phyloP scores from a whole-genome alignment of 78 protist species.

The Blattamonas nauphoetae region DNA sequence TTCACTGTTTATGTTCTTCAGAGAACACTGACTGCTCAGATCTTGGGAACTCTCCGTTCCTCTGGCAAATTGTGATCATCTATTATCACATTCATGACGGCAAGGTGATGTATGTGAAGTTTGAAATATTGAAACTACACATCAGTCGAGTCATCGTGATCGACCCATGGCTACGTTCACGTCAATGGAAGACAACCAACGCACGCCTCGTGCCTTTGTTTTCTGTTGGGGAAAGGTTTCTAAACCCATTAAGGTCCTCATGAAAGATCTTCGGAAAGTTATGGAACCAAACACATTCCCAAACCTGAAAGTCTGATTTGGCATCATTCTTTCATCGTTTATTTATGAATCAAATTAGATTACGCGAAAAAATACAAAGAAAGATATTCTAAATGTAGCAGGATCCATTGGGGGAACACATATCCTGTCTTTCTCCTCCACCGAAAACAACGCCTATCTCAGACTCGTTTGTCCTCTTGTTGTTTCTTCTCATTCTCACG shows the following conservation, averaged over 20 bases:
- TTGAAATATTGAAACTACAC: too few relatives aligned
- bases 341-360: background rate
- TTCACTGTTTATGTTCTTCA: too few relatives aligned
- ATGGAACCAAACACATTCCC: constrained; percentile 57
- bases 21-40: too few relatives aligned
- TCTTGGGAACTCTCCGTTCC: too few relatives aligned
- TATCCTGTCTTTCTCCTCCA: constrained; percentile 39
- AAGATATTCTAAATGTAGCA: constrained; percentile 61
- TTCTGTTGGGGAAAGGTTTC: background rate
- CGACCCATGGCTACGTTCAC: too few relatives aligned
- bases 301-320: background rate
- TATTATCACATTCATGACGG: too few relatives aligned
- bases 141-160: too few relatives aligned
- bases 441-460: constrained; percentile 42
- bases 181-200: too few relatives aligned
- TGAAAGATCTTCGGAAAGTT: constrained; percentile 42
- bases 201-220: too few relatives aligned
- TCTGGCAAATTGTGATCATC: too few relatives aligned
- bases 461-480: constrained; percentile 13
- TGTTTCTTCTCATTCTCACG: background rate
- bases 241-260: constrained; percentile 12
- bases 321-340: background rate
- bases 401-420: constrained; percentile 59
- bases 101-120: too few relatives aligned
- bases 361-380: constrained; percentile 30